Evolutionary conservation across 176 grass and related monocot genomes (phyloP), one percentile per base, ranked within the genome.

Genomic region (Pontederia crassipes): DNA sequence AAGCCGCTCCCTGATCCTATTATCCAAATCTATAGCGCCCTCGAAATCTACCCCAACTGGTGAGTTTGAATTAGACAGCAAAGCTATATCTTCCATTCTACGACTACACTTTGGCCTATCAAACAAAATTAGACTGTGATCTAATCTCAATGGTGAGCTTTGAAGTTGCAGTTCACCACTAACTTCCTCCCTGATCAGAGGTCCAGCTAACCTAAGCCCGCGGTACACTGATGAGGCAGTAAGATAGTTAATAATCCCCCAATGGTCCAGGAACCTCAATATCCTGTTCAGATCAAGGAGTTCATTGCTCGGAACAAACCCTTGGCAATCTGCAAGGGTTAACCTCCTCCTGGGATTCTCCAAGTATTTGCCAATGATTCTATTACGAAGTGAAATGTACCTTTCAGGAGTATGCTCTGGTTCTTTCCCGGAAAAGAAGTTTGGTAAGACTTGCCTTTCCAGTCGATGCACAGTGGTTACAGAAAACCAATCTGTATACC

Each of bases 221-320:
- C 60, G 73, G 66, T 83, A 84, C 62, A 91, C 87, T 1, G 79
- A 83, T 12, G 82, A 81, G 64, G 77, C 46, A 2, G 81, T 84
- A 12, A 88, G 76, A 73, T 97, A 91, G 72, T 97, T 97, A 68
- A 97, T 97, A 58, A 97, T 88, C 55, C 93, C 93, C 87, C 87
- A 91, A 16, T 83, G 79, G 29, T 97, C 87, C 65, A 97, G 76
- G 79, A 91, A 91, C 48, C 84, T 74, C 58, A 97, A 84, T 49
- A 97, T 88, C 32, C 93, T 79, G 71, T 81, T 88, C 28, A 97
- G 74, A 66, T 97, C 84, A 67, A 88, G 80, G 50, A 96, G 58
- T 58, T 90, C 92, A n/a, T 72, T 71, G 12, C 62, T 91, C 2
- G 79, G 70, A 76, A 97, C 84, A 74, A 91, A 71, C 29, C 75